Evolutionary conservation across 805 yeast genomes (phyloP).

Genomic region (Hermanozyma aechmeae): DNA sequence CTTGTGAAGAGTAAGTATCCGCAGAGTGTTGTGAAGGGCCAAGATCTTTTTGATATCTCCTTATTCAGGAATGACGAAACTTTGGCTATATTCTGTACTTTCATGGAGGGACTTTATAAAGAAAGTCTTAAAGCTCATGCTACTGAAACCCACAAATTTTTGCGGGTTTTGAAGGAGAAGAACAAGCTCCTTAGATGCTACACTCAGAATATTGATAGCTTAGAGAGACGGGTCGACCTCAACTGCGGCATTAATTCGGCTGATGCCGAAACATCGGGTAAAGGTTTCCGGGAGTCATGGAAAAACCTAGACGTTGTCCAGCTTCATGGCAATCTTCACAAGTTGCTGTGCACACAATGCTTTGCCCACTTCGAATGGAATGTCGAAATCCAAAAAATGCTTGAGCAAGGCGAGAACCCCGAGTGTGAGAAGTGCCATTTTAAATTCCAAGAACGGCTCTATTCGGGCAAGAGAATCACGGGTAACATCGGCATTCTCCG

Average conservation of each 20-base stretch:
- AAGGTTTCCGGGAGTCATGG: constrained; percentile 37
- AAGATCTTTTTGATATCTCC: constrained; percentile 84
- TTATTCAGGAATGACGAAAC: constrained; percentile 63
- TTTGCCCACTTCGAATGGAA: constrained; percentile 53
- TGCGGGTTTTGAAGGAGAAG: constrained; percentile 48
- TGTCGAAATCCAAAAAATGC: constrained; percentile 32
- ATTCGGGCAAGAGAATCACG: constrained; percentile 64
- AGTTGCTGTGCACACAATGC: constrained; percentile 70
- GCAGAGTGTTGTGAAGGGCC: constrained; percentile 62
- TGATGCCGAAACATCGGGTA: constrained; percentile 11
- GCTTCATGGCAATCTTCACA: constrained; percentile 81
- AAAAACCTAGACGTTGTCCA: constrained; percentile 71
- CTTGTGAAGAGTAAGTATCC: constrained; percentile 58
- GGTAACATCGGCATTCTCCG: constrained; percentile 68
- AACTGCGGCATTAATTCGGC: constrained; percentile 41
- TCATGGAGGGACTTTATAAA: constrained; percentile 73
- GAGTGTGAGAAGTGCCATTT: constrained; percentile 65
- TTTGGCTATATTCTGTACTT: constrained; percentile 69
- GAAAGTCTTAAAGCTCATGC: constrained; percentile 62
- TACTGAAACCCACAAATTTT: constrained; percentile 76
- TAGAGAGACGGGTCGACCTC: constrained; percentile 62
- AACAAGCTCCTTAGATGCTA: constrained; percentile 74
- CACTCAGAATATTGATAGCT: constrained; percentile 90
- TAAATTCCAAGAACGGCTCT: constrained; percentile 44
- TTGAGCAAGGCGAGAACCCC: constrained; percentile 62